Conservation (phyloP, 768 basidiomycete species). For the Sarcodon aspratus region DNA sequence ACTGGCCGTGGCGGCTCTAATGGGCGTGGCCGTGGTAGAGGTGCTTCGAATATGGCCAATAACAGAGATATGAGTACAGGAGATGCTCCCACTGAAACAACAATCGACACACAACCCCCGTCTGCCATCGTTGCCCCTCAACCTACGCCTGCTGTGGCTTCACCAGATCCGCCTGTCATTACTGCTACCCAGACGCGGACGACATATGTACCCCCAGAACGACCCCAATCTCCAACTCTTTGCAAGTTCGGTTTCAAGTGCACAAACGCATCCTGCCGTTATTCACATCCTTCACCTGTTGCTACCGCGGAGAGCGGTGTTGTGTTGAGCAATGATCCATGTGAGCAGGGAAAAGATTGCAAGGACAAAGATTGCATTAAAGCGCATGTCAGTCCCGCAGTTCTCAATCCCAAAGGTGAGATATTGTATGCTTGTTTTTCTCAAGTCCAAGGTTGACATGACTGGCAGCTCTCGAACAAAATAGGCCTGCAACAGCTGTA, state of each 20-base stretch:
- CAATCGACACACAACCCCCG: conserved; percentile 1
- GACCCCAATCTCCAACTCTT: conserved; percentile 79
- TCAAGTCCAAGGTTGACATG: neutral
- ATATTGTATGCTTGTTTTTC: conserved; percentile 7
- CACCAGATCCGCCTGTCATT: conserved; percentile 11
- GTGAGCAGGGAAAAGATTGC: conserved; percentile 82
- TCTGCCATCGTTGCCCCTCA: conserved; percentile 11
- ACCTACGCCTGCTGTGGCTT: conserved; percentile 1
- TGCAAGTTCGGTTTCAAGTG: conserved; percentile 94
- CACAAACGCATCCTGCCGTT: conserved; percentile 80
- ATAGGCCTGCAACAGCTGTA: conserved; percentile 27
- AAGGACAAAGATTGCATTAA: conserved; percentile 91
- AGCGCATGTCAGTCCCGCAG: conserved; percentile 84
- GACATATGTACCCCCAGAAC: conserved; percentile 53
- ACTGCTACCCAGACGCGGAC: conserved; percentile 21
- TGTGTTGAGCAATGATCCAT: conserved; percentile 88
- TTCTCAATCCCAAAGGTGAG: conserved; percentile 53
- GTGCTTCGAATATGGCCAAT: conserved; percentile 2
- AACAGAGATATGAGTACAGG: neutral
- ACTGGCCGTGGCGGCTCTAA: conserved; percentile 15
- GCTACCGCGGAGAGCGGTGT: conserved; percentile 92
- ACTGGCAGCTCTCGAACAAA: conserved; percentile 13
- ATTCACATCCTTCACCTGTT: conserved; percentile 93
- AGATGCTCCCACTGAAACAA: too few relatives aligned
- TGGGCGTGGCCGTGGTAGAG: conserved; percentile 9